Conservation (phyloP, 352 stramenopile genomes). For the Phytophthora nicotianae region DNA sequence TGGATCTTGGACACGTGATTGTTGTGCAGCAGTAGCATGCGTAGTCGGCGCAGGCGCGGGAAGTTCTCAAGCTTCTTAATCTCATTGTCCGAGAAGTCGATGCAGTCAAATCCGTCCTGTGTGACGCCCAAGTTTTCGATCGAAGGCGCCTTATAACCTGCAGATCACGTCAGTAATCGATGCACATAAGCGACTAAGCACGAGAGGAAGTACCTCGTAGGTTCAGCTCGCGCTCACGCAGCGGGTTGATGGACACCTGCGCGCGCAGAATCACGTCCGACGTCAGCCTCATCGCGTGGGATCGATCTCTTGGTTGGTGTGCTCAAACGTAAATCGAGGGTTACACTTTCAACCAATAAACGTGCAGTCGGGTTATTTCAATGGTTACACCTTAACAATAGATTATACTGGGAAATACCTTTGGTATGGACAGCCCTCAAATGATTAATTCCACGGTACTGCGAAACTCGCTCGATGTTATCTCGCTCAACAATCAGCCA, state of each 20-base stretch:
- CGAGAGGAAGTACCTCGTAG: conserved; percentile 73
- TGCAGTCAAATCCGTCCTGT: conserved; percentile 94
- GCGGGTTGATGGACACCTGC: conserved; percentile 90
- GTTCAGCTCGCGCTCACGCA: conserved; percentile 92
- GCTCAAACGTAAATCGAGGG: conserved; percentile 15
- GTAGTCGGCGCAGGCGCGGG: conserved; percentile 83
- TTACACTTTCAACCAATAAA: conserved; percentile 4
- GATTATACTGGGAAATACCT: too few relatives aligned
- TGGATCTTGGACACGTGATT: conserved; percentile 92
- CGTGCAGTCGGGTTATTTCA: neutral
- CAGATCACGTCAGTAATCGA: conserved; percentile 41
- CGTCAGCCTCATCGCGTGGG: conserved; percentile 79
- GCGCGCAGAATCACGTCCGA: conserved; percentile 90
- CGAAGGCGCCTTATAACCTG: conserved; percentile 90
- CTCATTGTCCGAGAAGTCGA: conserved; percentile 95
- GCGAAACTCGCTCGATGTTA: too few relatives aligned
- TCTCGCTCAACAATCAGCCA: too few relatives aligned
- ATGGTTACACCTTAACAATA: too few relatives aligned
- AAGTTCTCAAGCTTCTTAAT: conserved; percentile 96
- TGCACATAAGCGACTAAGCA: conserved; percentile 2
- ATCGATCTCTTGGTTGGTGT: conserved; percentile 32
- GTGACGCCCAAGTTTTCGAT: conserved; percentile 94
- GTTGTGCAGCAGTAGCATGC: conserved; percentile 93
- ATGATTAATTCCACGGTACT: too few relatives aligned
- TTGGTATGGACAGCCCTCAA: too few relatives aligned